Evolutionary conservation across 495 filamentous ascomycete genomes (phyloP).

Genomic region (Collariella sp.): DNA sequence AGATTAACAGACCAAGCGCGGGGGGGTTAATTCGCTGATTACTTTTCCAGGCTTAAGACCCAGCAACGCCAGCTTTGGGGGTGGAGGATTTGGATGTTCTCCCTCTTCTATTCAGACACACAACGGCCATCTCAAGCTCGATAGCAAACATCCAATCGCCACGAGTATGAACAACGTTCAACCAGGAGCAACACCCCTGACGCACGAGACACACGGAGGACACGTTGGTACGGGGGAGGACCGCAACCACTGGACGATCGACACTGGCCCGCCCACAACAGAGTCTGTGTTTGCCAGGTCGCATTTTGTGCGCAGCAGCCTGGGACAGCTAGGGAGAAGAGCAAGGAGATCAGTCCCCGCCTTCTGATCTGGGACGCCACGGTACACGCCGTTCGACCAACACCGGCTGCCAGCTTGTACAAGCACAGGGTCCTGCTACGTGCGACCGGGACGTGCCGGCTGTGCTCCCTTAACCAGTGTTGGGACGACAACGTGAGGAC

Average conservation of each 20-base stretch:
- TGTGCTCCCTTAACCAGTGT: too few relatives aligned
- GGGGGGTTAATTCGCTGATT: conserved; percentile 11
- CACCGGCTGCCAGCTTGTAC: background rate
- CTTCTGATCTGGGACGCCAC: background rate
- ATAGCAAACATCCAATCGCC: background rate
- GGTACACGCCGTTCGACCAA: background rate
- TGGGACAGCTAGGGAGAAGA: background rate
- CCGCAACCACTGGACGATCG: background rate
- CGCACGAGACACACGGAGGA: background rate
- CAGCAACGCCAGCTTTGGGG: background rate
- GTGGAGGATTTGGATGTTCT: background rate
- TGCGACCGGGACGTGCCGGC: background rate
- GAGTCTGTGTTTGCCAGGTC: background rate
- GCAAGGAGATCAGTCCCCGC: background rate
- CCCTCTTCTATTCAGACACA: background rate
- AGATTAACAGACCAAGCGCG: conserved; percentile 6
- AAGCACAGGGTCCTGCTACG: background rate
- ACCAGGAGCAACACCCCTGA: background rate
- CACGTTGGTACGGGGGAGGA: background rate
- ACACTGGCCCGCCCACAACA: background rate
- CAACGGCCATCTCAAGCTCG: background rate
- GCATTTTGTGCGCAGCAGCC: background rate
- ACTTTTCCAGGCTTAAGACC: background rate
- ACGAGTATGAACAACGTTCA: conserved; percentile 2
- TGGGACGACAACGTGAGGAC: too few relatives aligned